Evolutionary conservation across 169 alveolate genomes (phyloP).

Genomic region (Cryptosporidium andersoni): DNA sequence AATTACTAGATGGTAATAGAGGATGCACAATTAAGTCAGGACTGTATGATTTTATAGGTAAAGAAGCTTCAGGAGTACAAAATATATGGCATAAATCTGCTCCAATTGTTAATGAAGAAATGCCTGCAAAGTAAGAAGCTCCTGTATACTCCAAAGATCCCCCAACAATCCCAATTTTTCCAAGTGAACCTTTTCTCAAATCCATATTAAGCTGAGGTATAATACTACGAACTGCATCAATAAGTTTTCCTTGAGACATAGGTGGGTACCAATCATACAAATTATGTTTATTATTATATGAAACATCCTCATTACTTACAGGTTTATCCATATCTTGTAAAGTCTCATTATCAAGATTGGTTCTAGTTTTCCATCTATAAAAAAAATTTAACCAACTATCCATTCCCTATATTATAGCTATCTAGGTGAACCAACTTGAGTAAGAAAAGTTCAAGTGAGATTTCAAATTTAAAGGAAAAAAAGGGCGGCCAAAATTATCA

Average conservation of each 20-base stretch:
- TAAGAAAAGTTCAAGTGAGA: neutral
- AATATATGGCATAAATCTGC: conserved; percentile 89
- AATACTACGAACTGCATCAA: conserved; percentile 29
- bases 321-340: neutral
- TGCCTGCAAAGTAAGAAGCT: conserved; percentile 91
- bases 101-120: conserved; percentile 87
- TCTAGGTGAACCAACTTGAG: neutral
- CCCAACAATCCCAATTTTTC: conserved; percentile 86
- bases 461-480: conserved; percentile 15
- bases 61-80: conserved; percentile 86
- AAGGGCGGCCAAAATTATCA: conserved; percentile 4
- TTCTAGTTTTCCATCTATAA: neutral
- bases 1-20: conserved; percentile 40
- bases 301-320: neutral
- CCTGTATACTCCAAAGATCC: conserved; percentile 91
- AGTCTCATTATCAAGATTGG: neutral
- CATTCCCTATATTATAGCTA: conserved; percentile 14
- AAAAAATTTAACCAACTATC: neutral
- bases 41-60: conserved; percentile 89
- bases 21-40: conserved; percentile 93
- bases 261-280: conserved; percentile 63
- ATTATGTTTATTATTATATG: neutral
- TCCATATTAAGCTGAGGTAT: conserved; percentile 50
- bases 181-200: conserved; percentile 54
- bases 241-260: conserved; percentile 50